Base-by-base conservation (phyloP, 148 eudicot species). In the Hydrangea macrophylla region DNA sequence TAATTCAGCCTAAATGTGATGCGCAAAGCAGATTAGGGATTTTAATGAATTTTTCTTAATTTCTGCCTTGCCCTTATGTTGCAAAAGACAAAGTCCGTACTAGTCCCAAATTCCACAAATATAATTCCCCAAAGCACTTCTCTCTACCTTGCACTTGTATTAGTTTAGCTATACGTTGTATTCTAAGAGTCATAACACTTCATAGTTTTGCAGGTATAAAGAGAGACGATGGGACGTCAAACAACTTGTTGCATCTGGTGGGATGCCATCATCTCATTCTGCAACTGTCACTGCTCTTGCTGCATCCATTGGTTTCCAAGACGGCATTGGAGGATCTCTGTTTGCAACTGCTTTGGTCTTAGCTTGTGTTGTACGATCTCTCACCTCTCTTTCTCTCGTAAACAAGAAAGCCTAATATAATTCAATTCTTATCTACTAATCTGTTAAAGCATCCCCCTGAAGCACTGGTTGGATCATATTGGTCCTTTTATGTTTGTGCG, bases 191-290 rank as follows among this genome's bases (percentile, higher is more conserved):
- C 77, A 73, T 75, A 82, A 67, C 68, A 73, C 74, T 75, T 83
- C 72, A 53, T 81, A 79, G 75, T 75, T 63, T 69, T 83, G 72
- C 89, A 95, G 99, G 99, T 95, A 87, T 69, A 95, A 83, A 75
- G 99, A 91, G 66, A 87, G 76, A 58, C 73, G 83, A 37, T 95
- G 97, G 96, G 99, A 95, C 72, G 74, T 87, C 64, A 89, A 86
- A 81, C 88, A 87, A 74, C 73, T 95, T 55, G 60, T 95, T 77
- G 96, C 82, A 68, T 95, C 99, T 36, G 99, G 99, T 65, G 99
- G 99, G 24, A 95, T 95, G 99, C 99, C 99, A 22, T 95, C 99
- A 37, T 95, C 99, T 58, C 99, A 95, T 79, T 87, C 99, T 23
- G 91, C 99, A 59, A 91, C 99, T 17, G 99, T 95, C 58, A 76